Conservation (phyloP, 1,284 basidiomycete species). For the Pseudozyma thailandica region DNA sequence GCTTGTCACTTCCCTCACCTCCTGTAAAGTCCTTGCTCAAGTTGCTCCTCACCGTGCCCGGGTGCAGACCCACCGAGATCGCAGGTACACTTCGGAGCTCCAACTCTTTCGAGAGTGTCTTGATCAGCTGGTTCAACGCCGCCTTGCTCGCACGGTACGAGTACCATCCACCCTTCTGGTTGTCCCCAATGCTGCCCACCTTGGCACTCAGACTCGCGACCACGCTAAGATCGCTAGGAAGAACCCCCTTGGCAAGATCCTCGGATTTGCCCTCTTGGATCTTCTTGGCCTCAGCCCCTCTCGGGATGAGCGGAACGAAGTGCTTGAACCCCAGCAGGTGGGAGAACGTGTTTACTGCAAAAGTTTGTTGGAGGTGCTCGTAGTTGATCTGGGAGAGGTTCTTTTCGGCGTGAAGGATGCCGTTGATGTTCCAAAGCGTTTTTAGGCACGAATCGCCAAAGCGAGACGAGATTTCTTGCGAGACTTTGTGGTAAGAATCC, state of each 20-base stretch:
- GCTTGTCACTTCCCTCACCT: conserved; percentile 48
- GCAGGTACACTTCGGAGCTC: conserved; percentile 72
- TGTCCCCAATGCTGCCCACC: conserved; percentile 76
- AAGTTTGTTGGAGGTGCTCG: conserved; percentile 69
- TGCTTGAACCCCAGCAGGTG: conserved; percentile 72
- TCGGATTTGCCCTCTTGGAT: conserved; percentile 51
- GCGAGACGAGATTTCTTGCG: conserved; percentile 66
- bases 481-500: conserved; percentile 67
- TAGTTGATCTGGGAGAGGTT: conserved; percentile 73
- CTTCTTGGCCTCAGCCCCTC: conserved; percentile 39
- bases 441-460: conserved; percentile 69
- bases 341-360: conserved; percentile 71
- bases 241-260: conserved; percentile 60
- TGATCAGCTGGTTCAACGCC: conserved; percentile 78
- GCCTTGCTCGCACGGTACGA: conserved; percentile 80
- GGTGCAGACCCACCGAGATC: conserved; percentile 70
- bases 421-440: conserved; percentile 70
- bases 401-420: conserved; percentile 74
- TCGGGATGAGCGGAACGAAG: conserved; percentile 71
- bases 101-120: conserved; percentile 77
- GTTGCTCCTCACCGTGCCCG: conserved; percentile 71
- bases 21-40: conserved; percentile 70
- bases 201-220: conserved; percentile 73
- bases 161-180: conserved; percentile 77
- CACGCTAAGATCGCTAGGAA: conserved; percentile 66